Evolutionary conservation across 805 yeast species (phyloP).

Genomic region (Ogataea pignaliae): DNA sequence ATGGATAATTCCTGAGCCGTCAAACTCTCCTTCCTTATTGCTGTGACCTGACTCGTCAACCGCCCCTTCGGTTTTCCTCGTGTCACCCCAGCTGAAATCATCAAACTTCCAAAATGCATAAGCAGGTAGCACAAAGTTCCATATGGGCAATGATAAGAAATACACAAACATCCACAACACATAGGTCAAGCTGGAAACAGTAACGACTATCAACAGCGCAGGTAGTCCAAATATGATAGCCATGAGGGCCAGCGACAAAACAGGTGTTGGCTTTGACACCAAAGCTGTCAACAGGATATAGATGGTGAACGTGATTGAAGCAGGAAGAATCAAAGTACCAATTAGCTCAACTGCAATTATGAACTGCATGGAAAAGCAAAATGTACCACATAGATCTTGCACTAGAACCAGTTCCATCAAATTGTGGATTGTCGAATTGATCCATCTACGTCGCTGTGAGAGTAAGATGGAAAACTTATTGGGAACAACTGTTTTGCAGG

Average conservation of each 20-base stretch:
- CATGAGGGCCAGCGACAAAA: slow-evolving; percentile 69
- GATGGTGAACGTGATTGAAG: slow-evolving; percentile 77
- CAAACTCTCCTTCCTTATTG: slow-evolving; percentile 76
- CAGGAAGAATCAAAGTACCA: slow-evolving; percentile 86
- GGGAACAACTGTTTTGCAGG: slow-evolving; percentile 90
- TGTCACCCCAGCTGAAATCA: slow-evolving; percentile 96
- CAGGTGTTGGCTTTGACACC: slow-evolving; percentile 70
- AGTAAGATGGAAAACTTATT: slow-evolving; percentile 70
- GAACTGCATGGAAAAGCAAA: slow-evolving; percentile 93
- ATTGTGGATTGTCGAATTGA: slow-evolving; percentile 90
- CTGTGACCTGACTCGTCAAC: slow-evolving; percentile 62
- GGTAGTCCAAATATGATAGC: slow-evolving; percentile 83
- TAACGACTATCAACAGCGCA: slow-evolving; percentile 72
- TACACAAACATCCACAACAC: slow-evolving; percentile 77
- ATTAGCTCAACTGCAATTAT: slow-evolving; percentile 77
- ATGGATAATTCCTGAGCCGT: slow-evolving; percentile 85
- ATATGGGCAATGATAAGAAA: slow-evolving; percentile 78
- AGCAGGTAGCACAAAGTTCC: slow-evolving; percentile 85
- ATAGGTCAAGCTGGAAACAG: slow-evolving; percentile 71
- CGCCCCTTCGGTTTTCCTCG: slow-evolving; percentile 72
- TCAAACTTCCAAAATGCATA: slow-evolving; percentile 95
- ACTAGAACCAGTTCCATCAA: slow-evolving; percentile 82
- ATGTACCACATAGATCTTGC: slow-evolving; percentile 87
- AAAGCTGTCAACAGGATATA: slow-evolving; percentile 74
- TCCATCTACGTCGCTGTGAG: slow-evolving; percentile 96